Percentiles rank a stretch among this genome's conserved stretches.
Conservation (phyloP, 1,139 yeast species). For the Lizanozyma gosingica region DNA sequence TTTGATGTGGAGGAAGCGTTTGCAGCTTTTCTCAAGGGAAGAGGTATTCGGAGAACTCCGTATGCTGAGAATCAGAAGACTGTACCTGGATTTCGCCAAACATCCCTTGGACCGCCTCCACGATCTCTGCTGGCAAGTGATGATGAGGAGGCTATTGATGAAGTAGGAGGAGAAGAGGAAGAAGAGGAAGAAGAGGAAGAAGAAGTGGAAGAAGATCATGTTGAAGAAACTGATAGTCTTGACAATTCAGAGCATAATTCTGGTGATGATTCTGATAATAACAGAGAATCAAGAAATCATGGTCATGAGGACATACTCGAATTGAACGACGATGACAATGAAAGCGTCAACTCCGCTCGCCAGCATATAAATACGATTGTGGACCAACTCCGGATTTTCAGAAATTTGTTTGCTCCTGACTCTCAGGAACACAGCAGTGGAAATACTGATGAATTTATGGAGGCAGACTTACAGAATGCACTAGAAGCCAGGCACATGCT, state of each 20-base stretch:
- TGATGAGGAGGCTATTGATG: neutral
- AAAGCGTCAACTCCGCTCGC: too few species aligned
- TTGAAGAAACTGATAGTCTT: neutral
- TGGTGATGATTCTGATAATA: conserved; percentile 1
- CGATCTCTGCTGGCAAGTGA: neutral
- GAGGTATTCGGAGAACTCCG: neutral
- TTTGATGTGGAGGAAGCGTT: neutral
- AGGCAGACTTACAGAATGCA: too few species aligned
- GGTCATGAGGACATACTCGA: conserved; percentile 3
- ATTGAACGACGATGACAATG: too few species aligned
- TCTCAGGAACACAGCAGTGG: too few species aligned
- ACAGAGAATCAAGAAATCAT: too few species aligned
- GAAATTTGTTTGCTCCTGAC: too few species aligned
- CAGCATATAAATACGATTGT: too few species aligned
- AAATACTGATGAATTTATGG: too few species aligned
- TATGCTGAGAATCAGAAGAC: neutral
- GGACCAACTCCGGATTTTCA: too few species aligned
- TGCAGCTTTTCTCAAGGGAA: neutral
- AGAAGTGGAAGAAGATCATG: neutral
- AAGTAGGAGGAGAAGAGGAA: too few species aligned
- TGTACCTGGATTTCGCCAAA: neutral
- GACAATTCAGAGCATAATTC: conserved; percentile 1
- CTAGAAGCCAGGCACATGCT: too few species aligned
- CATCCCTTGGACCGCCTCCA: neutral
- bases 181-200: neutral